A percentile compares a stretch with the other conserved stretches of the same genome.
These are phyloP conservation scores for Globisporangium irregulare DNA, from an alignment of 352 stramenopile species.

Conservation along the genomic window DNA sequence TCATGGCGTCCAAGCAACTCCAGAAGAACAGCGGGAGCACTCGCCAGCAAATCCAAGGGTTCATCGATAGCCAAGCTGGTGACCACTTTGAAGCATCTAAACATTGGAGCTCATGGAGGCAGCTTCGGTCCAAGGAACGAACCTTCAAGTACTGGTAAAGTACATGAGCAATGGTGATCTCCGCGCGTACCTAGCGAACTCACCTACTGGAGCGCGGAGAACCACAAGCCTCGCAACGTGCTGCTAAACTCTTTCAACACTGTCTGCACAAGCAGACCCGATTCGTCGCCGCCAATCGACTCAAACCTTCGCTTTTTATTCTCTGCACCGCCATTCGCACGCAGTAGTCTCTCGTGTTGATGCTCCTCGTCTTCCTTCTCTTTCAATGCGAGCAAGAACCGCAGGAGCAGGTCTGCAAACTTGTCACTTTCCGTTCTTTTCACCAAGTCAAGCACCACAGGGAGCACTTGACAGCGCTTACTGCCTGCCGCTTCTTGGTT, in stretches of 20 bases:
- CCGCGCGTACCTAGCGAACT: slow-evolving; percentile 27
- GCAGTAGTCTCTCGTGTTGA: neutral
- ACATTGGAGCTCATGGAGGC: slow-evolving; percentile 41
- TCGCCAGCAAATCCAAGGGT: slow-evolving; percentile 19
- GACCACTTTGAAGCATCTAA: slow-evolving; percentile 37
- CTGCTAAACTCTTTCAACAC: no score
- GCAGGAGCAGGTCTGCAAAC: neutral
- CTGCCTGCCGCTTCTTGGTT: neutral
- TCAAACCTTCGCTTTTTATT: neutral
- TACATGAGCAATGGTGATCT: slow-evolving; percentile 60
- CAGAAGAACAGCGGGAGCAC: slow-evolving; percentile 5
- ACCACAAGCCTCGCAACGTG: neutral
- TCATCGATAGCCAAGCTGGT: slow-evolving; percentile 51
- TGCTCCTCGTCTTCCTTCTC: neutral
- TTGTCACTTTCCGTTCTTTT: neutral
- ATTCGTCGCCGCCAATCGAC: no score
- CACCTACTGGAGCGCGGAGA: neutral
- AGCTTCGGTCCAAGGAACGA: slow-evolving; percentile 40
- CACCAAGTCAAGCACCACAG: neutral
- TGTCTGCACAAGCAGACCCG: no score
- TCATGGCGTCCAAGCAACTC: slow-evolving; percentile 40
- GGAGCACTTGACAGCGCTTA: neutral
- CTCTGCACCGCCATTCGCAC: neutral
- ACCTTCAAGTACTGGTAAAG: slow-evolving; percentile 58
- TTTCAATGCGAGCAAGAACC: neutral